Conservation (phyloP, 257 asterid genomes). For the Fraxinus americana region DNA sequence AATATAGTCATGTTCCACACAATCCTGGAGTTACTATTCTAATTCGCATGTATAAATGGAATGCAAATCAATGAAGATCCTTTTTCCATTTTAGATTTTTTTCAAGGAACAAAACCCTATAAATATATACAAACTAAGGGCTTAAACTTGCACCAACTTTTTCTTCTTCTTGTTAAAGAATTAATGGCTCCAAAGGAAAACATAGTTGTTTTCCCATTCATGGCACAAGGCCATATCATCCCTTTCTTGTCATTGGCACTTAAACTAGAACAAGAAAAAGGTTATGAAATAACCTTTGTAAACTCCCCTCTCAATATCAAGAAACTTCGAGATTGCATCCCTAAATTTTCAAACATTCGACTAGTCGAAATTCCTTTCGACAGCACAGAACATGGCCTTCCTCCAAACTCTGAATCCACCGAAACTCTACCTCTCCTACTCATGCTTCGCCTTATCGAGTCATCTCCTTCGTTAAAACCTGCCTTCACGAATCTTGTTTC, state of each 20-base stretch:
- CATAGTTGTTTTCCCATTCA: slow-evolving; percentile 33
- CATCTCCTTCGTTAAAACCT: slow-evolving; percentile 32
- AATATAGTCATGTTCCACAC: too few species aligned
- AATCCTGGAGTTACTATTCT: too few species aligned
- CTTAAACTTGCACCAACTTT: too few species aligned
- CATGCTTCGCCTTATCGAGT: slow-evolving; percentile 14
- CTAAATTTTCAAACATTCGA: neutral
- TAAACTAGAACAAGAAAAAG: slow-evolving; percentile 9
- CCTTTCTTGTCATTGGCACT: slow-evolving; percentile 31
- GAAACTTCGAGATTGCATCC: neutral
- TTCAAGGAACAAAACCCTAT: too few species aligned
- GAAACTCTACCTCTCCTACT: slow-evolving; percentile 25
- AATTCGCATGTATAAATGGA: too few species aligned
- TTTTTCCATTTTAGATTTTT: too few species aligned
- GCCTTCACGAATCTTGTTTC: slow-evolving; percentile 29
- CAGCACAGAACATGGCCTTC: slow-evolving; percentile 22
- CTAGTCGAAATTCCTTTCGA: neutral
- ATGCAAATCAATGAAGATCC: too few species aligned
- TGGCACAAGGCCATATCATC: slow-evolving; percentile 34
- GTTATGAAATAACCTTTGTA: slow-evolving; percentile 25
- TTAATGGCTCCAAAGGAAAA: slow-evolving; percentile 3
- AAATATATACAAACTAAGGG: too few species aligned
- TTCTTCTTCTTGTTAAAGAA: too few species aligned
- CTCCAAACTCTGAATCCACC: slow-evolving; percentile 26
- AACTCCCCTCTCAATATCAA: slow-evolving; percentile 23